Evolutionary conservation across 2,329 filamentous ascomycete genomes (phyloP), one percentile per base, ranked within the genome.

Genomic region (Diaporthe amygdali): DNA sequence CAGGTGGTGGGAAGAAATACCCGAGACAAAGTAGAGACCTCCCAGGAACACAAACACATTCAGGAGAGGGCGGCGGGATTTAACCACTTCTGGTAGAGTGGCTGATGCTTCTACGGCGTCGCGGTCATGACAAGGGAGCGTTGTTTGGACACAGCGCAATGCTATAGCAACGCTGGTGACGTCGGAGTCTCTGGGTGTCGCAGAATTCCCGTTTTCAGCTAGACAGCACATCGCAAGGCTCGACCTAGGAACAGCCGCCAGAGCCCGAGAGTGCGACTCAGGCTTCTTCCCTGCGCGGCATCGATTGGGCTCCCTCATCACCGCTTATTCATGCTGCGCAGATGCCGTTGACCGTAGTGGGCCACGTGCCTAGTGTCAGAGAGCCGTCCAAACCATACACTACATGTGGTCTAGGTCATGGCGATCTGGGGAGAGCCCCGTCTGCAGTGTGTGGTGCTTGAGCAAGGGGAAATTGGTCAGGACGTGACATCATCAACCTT

Each of bases 401-500:
- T 49, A 20, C 30, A n/a, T 10, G 15, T 49, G 44, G 44, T 47
- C 59, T 30, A 41, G 59, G 37, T 59, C 46, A 37, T 44, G 25
- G 27, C 22, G 32, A 56, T 67, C 51, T 37, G 52, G 69, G 61
- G 61, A 59, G 34, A 39, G 34, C 34, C 51, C 69, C 69, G 39
- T 63, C 41, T 14, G 10, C 20, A 32, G 17, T 3, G 41, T 30
- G 37, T 37, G n/a, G 5, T n/a, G 30, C 59, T 32, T 56, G 49
- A 30, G n/a, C 39, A 37, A 22, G 39, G 51, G 61, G 61, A 55
- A 27, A 54, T 51, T 54, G 52, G 69, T 32, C 51, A 30, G 34
- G 27, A 32, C 17, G 69, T 70, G 69, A 56, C 69, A 70, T 70
- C 69, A 67, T 55, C 46, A 51, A 41, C 41, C n/a, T 67, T 49